Conservation (phyloP, 805 yeast genomes). For the Ogataea allantospora region DNA sequence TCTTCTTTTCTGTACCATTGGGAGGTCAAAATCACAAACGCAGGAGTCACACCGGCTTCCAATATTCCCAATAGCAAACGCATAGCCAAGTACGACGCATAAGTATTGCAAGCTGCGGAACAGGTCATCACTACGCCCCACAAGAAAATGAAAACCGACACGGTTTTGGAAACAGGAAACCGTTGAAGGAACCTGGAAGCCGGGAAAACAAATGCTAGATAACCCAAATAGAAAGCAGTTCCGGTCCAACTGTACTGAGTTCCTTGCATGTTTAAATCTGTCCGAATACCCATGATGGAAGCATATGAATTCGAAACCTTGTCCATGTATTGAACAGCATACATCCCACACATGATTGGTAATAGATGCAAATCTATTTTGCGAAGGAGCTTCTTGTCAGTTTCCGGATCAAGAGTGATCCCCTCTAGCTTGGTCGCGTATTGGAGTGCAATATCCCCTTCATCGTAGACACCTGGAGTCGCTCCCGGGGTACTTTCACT, state of each 20-base stretch:
- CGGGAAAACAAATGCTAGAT: slow-evolving; percentile 55
- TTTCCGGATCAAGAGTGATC: too few relatives aligned
- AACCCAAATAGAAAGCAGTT: slow-evolving; percentile 38
- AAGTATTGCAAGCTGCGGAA: slow-evolving; percentile 42
- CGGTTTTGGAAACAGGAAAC: slow-evolving; percentile 48
- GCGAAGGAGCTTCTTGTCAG: too few relatives aligned
- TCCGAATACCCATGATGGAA: slow-evolving; percentile 53
- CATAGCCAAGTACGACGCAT: slow-evolving; percentile 42
- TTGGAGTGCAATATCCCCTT: too few relatives aligned
- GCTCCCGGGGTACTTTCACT: too few relatives aligned
- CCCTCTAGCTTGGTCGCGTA: too few relatives aligned
- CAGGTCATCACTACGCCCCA: slow-evolving; percentile 50
- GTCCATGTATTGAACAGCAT: too few relatives aligned
- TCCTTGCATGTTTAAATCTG: slow-evolving; percentile 49
- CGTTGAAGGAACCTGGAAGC: slow-evolving; percentile 43
- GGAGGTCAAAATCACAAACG: slow-evolving; percentile 37
- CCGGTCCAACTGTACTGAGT: slow-evolving; percentile 34
- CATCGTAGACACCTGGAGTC: too few relatives aligned
- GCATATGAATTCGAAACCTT: slow-evolving; percentile 54
- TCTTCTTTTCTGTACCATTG: slow-evolving; percentile 36
- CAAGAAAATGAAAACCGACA: slow-evolving; percentile 42
- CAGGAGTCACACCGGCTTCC: slow-evolving; percentile 36
- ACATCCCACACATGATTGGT: too few relatives aligned
- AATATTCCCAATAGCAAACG: slow-evolving; percentile 49
- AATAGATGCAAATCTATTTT: too few relatives aligned